Evolutionary conservation across 495 filamentous ascomycete species (phyloP), one percentile per base, ranked within the genome.

Genomic region (Annulohypoxylon bovei): DNA sequence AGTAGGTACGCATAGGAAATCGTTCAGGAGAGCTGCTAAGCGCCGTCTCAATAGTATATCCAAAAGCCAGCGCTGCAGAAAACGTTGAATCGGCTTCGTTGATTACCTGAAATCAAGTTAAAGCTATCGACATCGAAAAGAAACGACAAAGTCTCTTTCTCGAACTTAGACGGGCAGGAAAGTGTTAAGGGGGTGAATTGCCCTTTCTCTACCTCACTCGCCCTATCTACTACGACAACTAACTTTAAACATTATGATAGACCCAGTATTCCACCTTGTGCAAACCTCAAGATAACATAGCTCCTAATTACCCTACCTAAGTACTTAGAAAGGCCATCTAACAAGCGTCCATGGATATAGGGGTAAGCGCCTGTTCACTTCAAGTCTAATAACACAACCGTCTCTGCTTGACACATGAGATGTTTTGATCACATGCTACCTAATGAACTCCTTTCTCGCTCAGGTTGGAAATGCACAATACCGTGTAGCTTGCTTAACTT

Each of bases 391-490:
- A 64, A 67, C 69, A 64, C 64, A 60, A 28, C 44, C 50, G 35
- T 67, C 58, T 67, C 61, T 57, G 52, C 22, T 57, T 60, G 59
- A 58, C 14, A 64, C 69, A 55, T 63, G 37, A 64, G 64, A 55
- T 63, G 30, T 55, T 49, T 64, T 25, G 54, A 57, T 62, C 64
- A 54, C 59, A 67, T 72, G 59, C 60, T 72, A 64, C 69, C 69
- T 72, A 71, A 71, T 54, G 58, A 72, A 72, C 69, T 67, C 69
- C 64, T 68, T 65, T 71, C 61, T 59, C 59, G 58, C 70, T 61
- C 64, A 23, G 63, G 60, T 33, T 65, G 70, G 53, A 72, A 72
- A 72, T 72, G 70, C 70, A 72, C 25, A 72, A 72, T 56, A 64
- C 65, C 46, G 32, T 46, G 65, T 58, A 47, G 18, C 46, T 35